A percentile compares a stretch with the other conserved stretches of the same genome.
phyloP scores from a whole-genome alignment of 2,329 filamentous ascomycete genomes.

The Aspergillus pseudoviridinutans region DNA sequence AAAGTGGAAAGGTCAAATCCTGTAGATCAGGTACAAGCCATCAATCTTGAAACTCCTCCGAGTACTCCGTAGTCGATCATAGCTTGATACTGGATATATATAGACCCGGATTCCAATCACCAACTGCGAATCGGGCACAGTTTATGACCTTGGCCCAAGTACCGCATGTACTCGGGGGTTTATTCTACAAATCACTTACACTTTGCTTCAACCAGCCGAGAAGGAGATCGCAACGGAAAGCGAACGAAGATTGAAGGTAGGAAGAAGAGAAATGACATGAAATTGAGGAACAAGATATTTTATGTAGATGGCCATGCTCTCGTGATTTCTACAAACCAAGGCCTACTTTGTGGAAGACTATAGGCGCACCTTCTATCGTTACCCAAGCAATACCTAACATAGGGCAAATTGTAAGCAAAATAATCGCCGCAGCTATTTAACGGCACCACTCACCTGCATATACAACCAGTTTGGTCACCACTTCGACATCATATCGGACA shows the following conservation, averaged over 20 bases:
- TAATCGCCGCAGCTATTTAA: background rate
- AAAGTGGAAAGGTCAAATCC: background rate
- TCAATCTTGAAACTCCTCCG: background rate
- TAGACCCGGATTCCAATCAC: background rate
- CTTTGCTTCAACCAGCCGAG: background rate
- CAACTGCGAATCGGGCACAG: background rate
- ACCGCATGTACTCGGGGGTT: background rate
- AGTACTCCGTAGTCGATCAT: background rate
- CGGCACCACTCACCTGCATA: conserved; percentile 67
- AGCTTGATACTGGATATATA: background rate
- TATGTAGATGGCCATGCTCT: background rate
- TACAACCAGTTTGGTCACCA: conserved; percentile 92
- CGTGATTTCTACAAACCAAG: conserved; percentile 1
- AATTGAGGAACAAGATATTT: background rate
- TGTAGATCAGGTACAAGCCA: background rate
- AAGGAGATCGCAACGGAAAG: conserved; percentile 1
- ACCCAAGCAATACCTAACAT: conserved; percentile 73
- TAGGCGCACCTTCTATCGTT: conserved; percentile 69
- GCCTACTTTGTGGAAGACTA: conserved; percentile 28
- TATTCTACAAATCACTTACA: background rate
- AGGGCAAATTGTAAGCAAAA: background rate
- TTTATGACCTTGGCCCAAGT: background rate
- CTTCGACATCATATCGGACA: conserved; percentile 96
- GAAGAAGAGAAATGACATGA: background rate
- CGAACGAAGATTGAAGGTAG: background rate